phyloP scores from a whole-genome alignment of 1,284 basidiomycete species.

The Sanghuangporus weigelae region DNA sequence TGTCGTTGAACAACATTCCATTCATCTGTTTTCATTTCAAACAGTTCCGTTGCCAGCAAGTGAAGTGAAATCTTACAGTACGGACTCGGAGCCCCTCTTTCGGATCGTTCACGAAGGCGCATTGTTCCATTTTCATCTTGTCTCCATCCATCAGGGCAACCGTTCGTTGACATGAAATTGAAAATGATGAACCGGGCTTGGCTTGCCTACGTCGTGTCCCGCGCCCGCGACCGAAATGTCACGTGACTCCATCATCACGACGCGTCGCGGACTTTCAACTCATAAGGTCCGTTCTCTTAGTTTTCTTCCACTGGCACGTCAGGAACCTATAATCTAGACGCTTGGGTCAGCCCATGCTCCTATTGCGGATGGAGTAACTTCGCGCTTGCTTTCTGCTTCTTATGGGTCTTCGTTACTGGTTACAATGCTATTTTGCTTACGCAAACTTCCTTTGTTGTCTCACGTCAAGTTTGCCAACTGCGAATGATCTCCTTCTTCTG shows the following conservation, averaged over 20 bases:
- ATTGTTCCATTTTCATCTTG: background rate
- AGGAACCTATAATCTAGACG: too few species aligned
- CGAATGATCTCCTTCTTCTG: too few species aligned
- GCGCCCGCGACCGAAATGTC: background rate
- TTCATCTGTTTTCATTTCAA: background rate
- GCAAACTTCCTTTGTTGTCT: background rate
- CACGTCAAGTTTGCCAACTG: background rate
- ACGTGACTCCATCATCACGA: too few species aligned
- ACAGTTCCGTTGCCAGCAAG: background rate
- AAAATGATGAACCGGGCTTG: background rate
- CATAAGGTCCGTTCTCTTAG: too few species aligned
- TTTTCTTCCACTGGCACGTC: too few species aligned
- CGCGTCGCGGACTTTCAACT: too few species aligned
- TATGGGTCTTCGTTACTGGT: background rate
- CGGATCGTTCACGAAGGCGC: background rate
- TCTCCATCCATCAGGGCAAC: background rate
- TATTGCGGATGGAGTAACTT: background rate
- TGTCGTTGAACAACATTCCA: background rate
- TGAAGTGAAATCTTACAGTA: background rate
- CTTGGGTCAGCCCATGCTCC: background rate
- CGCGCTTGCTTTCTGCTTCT: background rate
- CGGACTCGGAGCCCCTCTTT: background rate
- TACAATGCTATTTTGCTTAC: background rate
- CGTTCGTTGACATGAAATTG: background rate
- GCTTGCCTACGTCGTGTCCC: background rate